Evolutionary conservation across 352 stramenopile genomes (phyloP).

Genomic region (Globisporangium alternatum): DNA sequence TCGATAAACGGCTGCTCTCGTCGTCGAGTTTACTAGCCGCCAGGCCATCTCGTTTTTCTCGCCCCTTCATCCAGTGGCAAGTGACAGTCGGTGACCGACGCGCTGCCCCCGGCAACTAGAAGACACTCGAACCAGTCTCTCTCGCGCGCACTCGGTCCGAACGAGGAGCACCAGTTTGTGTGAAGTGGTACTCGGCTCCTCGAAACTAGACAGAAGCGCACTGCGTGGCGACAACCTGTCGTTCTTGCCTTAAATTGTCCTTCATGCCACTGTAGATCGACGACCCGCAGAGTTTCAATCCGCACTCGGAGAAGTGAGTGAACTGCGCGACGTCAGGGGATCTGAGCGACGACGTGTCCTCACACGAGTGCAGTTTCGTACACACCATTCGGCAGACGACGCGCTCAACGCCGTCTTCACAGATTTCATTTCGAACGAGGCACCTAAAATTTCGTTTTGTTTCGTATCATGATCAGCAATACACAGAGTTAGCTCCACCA

Average conservation of each 20-base stretch:
- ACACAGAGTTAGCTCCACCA: neutral
- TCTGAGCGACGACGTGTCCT: too few relatives aligned
- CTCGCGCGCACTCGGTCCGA: too few relatives aligned
- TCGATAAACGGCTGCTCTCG: too few relatives aligned
- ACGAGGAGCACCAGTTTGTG: too few relatives aligned
- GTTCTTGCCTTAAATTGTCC: neutral
- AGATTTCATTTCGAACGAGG: neutral
- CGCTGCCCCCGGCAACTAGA: too few relatives aligned
- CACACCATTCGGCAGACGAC: conserved; percentile 5
- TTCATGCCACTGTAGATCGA: conserved; percentile 5
- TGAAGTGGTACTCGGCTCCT: neutral
- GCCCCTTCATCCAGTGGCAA: too few relatives aligned
- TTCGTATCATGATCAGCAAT: neutral
- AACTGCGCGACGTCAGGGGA: neutral
- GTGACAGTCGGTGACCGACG: too few relatives aligned
- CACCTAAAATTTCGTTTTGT: neutral
- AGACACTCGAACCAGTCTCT: too few relatives aligned
- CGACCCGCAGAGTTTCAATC: neutral
- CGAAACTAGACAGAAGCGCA: neutral
- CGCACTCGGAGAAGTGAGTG: neutral
- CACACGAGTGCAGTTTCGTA: conserved; percentile 6
- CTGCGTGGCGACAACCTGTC: neutral
- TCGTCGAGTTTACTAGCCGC: too few relatives aligned
- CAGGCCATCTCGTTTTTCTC: too few relatives aligned
- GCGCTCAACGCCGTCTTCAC: conserved; percentile 9